phyloP scores from a whole-genome alignment of 352 stramenopile species.

The Phytophthora tubulina region DNA sequence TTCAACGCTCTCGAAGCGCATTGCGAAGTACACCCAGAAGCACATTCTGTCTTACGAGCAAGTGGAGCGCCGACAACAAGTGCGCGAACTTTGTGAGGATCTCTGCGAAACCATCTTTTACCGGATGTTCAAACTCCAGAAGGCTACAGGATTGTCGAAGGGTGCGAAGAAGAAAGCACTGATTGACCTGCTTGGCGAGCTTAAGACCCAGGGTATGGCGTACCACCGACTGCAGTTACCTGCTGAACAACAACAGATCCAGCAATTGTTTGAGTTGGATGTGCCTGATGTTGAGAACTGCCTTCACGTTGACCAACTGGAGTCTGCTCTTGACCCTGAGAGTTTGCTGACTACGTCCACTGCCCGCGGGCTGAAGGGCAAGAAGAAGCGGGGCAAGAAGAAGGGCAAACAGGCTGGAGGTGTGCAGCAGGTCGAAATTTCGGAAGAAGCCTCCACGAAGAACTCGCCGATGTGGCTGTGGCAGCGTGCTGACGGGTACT shows the following conservation, averaged over 20 bases:
- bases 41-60: constrained; percentile 74
- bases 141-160: constrained; percentile 90
- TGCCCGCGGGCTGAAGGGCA: constrained; percentile 25
- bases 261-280: constrained; percentile 86
- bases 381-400: constrained; percentile 45
- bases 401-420: constrained; percentile 30
- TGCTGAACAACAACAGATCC: constrained; percentile 78
- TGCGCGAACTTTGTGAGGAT: constrained; percentile 84
- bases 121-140: constrained; percentile 90
- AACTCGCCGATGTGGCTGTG: constrained; percentile 84
- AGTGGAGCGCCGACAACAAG: constrained; percentile 75
- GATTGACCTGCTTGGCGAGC: constrained; percentile 94
- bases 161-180: constrained; percentile 98
- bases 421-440: constrained; percentile 9
- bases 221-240: constrained; percentile 84
- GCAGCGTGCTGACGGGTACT: constrained; percentile 89
- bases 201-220: constrained; percentile 87
- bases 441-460: constrained; percentile 41
- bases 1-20: constrained; percentile 66
- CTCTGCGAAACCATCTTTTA: constrained; percentile 96
- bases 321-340: constrained; percentile 51
- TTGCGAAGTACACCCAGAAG: constrained; percentile 75
- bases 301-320: constrained; percentile 74
- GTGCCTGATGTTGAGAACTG: constrained; percentile 87
- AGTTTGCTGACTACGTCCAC: constrained; percentile 13